These are phyloP conservation scores for Tephrocybe sp. DNA, from an alignment of 768 basidiomycete species.

Conservation along the genomic window DNA sequence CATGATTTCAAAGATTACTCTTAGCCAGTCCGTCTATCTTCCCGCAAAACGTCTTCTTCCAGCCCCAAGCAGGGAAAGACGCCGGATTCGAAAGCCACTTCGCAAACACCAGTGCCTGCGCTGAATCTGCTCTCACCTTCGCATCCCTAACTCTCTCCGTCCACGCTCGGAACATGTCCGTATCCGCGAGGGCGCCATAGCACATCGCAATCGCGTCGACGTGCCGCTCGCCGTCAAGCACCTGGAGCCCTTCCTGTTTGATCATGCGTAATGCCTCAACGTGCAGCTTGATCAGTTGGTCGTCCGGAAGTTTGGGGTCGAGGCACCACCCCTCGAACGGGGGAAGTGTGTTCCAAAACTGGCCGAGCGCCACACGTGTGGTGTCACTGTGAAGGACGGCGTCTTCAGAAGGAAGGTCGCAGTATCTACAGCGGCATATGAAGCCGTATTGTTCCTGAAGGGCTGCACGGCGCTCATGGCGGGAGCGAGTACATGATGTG, in stretches of 20 bases:
- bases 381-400: conserved; percentile 26
- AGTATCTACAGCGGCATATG: conserved; percentile 31
- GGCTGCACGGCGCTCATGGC: conserved; percentile 18
- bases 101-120: conserved; percentile 28
- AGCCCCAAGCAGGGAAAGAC: conserved; percentile 38
- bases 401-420: conserved; percentile 16
- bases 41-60: conserved; percentile 25
- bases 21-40: not conserved
- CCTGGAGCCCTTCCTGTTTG: conserved; percentile 33
- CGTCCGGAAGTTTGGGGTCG: conserved; percentile 23
- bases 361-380: conserved; percentile 25
- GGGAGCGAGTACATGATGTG: conserved; percentile 23
- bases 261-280: conserved; percentile 28
- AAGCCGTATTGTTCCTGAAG: conserved; percentile 30
- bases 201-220: conserved; percentile 40
- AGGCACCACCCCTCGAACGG: conserved; percentile 36
- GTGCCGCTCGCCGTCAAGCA: conserved; percentile 27
- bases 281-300: conserved; percentile 33
- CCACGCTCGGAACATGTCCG: conserved; percentile 35
- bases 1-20: not conserved
- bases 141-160: conserved; percentile 26
- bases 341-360: conserved; percentile 26
- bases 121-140: conserved; percentile 17
- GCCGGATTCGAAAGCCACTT: conserved; percentile 35
- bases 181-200: conserved; percentile 39